These are phyloP conservation scores for Jackrogersella multiformis DNA, from an alignment of 495 filamentous ascomycete genomes.

Conservation along the genomic window DNA sequence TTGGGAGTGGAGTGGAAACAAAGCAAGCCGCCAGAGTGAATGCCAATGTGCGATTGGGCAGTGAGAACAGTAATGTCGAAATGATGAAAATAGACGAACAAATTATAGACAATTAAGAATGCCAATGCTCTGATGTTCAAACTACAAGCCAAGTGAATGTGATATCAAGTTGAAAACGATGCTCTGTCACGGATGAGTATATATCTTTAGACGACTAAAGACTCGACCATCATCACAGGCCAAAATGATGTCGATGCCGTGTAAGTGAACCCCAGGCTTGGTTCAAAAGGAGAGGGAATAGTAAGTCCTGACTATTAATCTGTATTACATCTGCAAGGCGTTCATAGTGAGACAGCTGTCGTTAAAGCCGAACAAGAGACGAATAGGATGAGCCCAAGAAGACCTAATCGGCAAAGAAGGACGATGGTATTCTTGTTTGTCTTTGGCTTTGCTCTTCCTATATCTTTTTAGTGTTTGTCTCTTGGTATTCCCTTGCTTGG, in stretches of 20 bases:
- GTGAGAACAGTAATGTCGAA: conserved; percentile 8
- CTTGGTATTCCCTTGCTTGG: neutral
- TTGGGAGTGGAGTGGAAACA: neutral
- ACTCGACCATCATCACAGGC: conserved; percentile 23
- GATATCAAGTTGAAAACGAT: neutral
- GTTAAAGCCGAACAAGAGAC: neutral
- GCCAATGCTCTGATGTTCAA: conserved; percentile 2
- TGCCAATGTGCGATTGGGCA: conserved; percentile 1
- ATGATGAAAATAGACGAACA: neutral
- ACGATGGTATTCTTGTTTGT: conserved; percentile 2
- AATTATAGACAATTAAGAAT: conserved; percentile 25
- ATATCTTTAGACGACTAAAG: conserved; percentile 8
- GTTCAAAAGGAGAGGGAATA: neutral
- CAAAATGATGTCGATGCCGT: conserved; percentile 12
- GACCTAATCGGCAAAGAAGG: conserved; percentile 10
- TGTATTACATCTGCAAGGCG: conserved; percentile 29
- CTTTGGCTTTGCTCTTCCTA: conserved; percentile 2
- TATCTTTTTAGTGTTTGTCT: neutral
- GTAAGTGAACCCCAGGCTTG: conserved; percentile 15
- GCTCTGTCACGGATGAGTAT: conserved; percentile 10
- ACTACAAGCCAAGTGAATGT: conserved; percentile 2
- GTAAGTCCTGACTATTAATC: conserved; percentile 19
- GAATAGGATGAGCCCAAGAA: conserved; percentile 5
- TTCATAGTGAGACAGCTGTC: conserved; percentile 1
- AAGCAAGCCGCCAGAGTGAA: conserved; percentile 23